A percentile compares a stretch with the other conserved stretches of the same genome.
Evolutionary conservation across 2,329 filamentous ascomycete genomes (phyloP).

Genomic region (Aspergillus sp.): DNA sequence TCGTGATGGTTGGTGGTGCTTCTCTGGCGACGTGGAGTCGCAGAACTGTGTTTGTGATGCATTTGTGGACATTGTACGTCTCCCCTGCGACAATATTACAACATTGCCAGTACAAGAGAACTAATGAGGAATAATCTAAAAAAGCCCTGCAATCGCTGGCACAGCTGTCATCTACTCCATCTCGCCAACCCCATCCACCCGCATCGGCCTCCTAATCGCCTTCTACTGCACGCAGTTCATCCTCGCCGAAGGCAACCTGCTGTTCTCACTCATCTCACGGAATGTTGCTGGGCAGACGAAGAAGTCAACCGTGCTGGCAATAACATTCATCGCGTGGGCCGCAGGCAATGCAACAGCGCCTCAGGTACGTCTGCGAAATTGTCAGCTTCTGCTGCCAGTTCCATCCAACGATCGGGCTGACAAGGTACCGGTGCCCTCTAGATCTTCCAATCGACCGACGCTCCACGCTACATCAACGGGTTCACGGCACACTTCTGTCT

Average conservation of each 20-base stretch:
- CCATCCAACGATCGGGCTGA: no score
- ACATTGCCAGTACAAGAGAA: no score
- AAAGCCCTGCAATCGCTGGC: conserved; percentile 65
- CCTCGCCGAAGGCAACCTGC: conserved; percentile 60
- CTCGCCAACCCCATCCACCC: conserved; percentile 51
- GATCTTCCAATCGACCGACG: conserved; percentile 2
- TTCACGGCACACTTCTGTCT: conserved; percentile 5
- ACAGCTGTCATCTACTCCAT: conserved; percentile 69
- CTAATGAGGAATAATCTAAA: no score
- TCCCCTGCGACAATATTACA: not conserved
- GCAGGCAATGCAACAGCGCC: conserved; percentile 19
- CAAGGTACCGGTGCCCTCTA: not conserved
- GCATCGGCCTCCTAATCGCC: conserved; percentile 64
- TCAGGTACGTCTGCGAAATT: not conserved
- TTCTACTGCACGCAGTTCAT: conserved; percentile 74
- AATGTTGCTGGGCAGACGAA: conserved; percentile 72
- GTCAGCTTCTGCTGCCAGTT: no score
- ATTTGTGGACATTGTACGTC: conserved; percentile 1
- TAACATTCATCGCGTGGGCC: conserved; percentile 57
- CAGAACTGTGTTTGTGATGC: conserved; percentile 36
- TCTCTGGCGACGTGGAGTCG: conserved; percentile 65
- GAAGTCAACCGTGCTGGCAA: conserved; percentile 62
- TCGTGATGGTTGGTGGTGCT: conserved; percentile 64
- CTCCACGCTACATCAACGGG: not conserved
- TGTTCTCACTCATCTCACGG: conserved; percentile 49